Evolutionary conservation across 139 green algal species (phyloP), one percentile per base, ranked within the genome.

Genomic region (Chlamydomonas sphaeroides): DNA sequence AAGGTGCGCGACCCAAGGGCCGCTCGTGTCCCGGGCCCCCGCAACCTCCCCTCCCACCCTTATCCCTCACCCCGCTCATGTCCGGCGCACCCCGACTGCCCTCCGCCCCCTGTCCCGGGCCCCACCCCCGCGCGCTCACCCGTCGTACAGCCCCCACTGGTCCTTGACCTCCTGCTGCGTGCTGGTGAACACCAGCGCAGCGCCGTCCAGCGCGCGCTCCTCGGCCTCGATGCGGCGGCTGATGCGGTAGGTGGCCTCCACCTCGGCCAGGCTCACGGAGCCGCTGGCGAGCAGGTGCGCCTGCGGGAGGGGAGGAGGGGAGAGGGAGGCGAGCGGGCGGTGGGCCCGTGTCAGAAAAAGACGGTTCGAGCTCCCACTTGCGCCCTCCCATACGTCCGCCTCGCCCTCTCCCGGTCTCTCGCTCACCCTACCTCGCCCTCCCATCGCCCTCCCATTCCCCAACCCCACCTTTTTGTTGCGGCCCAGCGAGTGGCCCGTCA

Each of bases 61-160:
- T 20, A 56, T 2, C 49, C 49, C 21, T 20, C 5, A 3, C 49
- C 49, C 5, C 62, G 33, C 62, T 3, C 62, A 68, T 25, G 17
- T 15, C 30, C n/a, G n/a, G n/a, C 61, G 17, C 61, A 67, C 61
- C 30, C 61, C 8, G 10, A 51, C 45, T 14, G 10, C 8, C 45
- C 8, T 14, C 45, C 45, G 14, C 45, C 8, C 45, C 45, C 45
- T 20, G 10, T 20, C 45, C 45, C 45, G 14, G 45, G 10, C 45
- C 10, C 45, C 33, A 39, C 65, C 3, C 35, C 48, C 33, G 15
- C 65, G 33, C 48, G 21, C 32, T 25, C 73, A 98, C 56, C 96
- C 96, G 78, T 98, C 91, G 84, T 98, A 98, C 71, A 98, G 91
- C 32, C 95, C 96, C 96, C 96, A 99, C 88, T 99, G 96, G 86